phyloP scores from a whole-genome alignment of 1,139 yeast genomes.

The Saccharomyces pastorianus region DNA sequence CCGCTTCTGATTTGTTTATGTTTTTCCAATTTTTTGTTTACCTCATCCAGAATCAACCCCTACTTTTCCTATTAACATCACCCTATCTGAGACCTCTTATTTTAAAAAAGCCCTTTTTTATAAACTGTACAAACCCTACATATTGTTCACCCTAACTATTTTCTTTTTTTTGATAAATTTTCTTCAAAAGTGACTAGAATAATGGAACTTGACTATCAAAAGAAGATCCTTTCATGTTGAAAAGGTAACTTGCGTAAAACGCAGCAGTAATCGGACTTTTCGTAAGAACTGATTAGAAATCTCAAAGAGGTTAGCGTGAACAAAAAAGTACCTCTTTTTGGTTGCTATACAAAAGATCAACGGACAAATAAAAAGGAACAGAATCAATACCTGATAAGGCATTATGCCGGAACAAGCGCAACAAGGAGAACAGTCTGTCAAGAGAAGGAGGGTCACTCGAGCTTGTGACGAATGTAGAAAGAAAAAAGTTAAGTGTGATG shows the following conservation, averaged over 20 bases:
- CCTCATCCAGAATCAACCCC: background rate
- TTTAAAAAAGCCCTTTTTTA: background rate
- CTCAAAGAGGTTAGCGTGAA: background rate
- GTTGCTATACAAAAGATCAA: background rate
- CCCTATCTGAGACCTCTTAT: background rate
- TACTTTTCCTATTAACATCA: background rate
- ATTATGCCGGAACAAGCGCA: background rate
- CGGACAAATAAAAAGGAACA: background rate
- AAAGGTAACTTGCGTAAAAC: background rate
- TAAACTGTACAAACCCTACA: background rate
- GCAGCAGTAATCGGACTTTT: background rate
- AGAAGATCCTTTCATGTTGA: background rate
- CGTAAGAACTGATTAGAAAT: background rate
- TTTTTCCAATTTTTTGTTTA: background rate
- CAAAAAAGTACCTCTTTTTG: background rate
- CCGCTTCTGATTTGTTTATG: background rate
- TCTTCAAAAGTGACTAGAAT: background rate
- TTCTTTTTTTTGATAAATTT: background rate
- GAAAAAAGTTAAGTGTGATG: constrained; percentile 89
- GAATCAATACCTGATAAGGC: background rate
- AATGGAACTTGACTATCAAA: background rate
- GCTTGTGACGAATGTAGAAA: constrained; percentile 85
- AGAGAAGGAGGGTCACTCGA: constrained; percentile 75
- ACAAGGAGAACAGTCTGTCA: constrained; percentile 25
- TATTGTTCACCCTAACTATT: background rate